Conservation (phyloP, 805 yeast species). For the Ogataea methanolica region DNA sequence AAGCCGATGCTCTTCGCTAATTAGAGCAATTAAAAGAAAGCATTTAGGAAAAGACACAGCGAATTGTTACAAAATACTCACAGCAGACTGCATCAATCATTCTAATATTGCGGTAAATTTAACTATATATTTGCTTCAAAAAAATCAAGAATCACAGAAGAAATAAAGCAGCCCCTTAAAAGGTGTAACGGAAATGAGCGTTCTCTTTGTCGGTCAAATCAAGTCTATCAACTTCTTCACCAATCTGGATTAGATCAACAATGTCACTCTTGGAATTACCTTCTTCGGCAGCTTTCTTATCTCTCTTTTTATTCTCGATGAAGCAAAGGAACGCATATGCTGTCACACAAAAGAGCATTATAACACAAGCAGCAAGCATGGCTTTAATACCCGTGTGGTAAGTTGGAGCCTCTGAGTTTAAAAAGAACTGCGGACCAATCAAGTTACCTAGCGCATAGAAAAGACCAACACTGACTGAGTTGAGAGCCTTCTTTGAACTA, state of each 20-base stretch:
- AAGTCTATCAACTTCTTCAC: constrained; percentile 14
- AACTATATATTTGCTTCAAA: too few species aligned
- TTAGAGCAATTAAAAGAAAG: too few species aligned
- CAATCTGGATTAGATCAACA: constrained; percentile 12
- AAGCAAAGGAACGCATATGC: constrained; percentile 15
- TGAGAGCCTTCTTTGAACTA: constrained; percentile 50
- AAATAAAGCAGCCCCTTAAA: constrained; percentile 1
- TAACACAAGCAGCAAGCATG: constrained; percentile 21
- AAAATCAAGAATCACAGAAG: too few species aligned
- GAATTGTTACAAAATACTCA: too few species aligned
- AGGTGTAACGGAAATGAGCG: constrained; percentile 47
- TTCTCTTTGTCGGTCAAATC: constrained; percentile 62
- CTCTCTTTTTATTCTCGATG: constrained; percentile 48
- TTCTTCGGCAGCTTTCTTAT: constrained; percentile 24
- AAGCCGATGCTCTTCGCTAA: too few species aligned
- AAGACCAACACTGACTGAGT: constrained; percentile 32
- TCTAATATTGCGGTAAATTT: too few species aligned
- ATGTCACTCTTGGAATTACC: constrained; percentile 2
- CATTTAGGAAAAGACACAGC: too few species aligned
- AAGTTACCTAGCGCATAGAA: constrained; percentile 56
- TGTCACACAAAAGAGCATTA: constrained; percentile 15
- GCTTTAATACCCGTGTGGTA: constrained; percentile 57
- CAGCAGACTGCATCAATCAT: too few species aligned
- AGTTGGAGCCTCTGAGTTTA: constrained; percentile 44
- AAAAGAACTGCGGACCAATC: constrained; percentile 62